These are phyloP conservation scores for Austroboletus novae-zelandiae DNA, from an alignment of 1,284 basidiomycete genomes.

Conservation along the genomic window DNA sequence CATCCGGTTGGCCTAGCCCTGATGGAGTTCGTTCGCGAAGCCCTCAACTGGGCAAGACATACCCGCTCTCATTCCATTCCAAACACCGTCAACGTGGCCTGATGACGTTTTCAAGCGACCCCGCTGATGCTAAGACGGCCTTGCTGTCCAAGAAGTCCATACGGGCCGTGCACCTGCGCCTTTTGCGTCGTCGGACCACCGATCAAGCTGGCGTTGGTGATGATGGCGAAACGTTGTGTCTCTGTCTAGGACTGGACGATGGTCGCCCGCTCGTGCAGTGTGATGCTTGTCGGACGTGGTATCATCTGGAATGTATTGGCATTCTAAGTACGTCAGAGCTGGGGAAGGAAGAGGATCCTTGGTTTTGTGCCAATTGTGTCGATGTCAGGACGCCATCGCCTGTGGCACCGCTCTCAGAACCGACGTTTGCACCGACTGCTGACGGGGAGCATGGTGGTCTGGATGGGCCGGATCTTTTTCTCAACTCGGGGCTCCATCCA, in stretches of 20 bases:
- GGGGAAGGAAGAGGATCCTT: constrained; percentile 71
- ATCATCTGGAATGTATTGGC: constrained; percentile 72
- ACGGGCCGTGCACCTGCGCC: constrained; percentile 53
- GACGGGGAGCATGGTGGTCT: constrained; percentile 33
- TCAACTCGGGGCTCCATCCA: constrained; percentile 47
- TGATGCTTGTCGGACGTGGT: constrained; percentile 73
- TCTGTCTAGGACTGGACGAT: constrained; percentile 64
- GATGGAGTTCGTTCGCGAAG: constrained; percentile 28
- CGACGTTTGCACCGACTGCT: constrained; percentile 63
- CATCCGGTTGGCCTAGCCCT: constrained; percentile 10
- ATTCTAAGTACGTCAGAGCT: constrained; percentile 58
- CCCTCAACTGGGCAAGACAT: constrained; percentile 52
- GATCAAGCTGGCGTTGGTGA: constrained; percentile 31
- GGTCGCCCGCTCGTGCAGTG: constrained; percentile 74
- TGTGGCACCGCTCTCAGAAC: constrained; percentile 43
- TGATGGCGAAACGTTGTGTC: constrained; percentile 53
- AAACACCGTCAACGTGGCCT: constrained; percentile 22
- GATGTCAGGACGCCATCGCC: constrained; percentile 41
- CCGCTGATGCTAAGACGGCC: constrained; percentile 69
- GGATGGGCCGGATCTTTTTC: constrained; percentile 52
- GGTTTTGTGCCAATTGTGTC: constrained; percentile 64
- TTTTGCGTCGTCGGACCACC: constrained; percentile 36
- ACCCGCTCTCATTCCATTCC: constrained; percentile 48
- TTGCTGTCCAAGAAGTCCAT: constrained; percentile 67
- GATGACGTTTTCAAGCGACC: constrained; percentile 48